phyloP scores from a whole-genome alignment of 2,329 filamentous ascomycete species.

The Penicillium sp. region DNA sequence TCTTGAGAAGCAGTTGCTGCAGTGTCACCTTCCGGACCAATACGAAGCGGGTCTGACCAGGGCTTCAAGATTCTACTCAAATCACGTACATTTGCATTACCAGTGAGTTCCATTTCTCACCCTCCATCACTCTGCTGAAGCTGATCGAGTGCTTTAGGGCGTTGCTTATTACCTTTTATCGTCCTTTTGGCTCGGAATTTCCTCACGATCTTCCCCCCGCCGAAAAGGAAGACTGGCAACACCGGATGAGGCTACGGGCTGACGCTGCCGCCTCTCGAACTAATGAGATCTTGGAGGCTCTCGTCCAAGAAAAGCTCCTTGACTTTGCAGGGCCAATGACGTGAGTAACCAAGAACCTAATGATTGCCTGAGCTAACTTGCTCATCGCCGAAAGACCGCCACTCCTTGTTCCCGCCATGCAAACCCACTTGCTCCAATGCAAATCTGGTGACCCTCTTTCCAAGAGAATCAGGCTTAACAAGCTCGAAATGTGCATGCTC shows the following conservation, averaged over 20 bases:
- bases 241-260: constrained; percentile 19
- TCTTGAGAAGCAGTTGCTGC: constrained; percentile 22
- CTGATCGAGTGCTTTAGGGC: constrained; percentile 18
- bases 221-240: constrained; percentile 21
- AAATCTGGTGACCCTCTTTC: constrained; percentile 23
- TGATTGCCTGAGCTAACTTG: not conserved
- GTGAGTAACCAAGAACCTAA: constrained; percentile 10
- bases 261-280: constrained; percentile 28
- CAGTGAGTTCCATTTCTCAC: constrained; percentile 17
- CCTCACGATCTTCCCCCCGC: constrained; percentile 13
- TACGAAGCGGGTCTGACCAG: constrained; percentile 10
- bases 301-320: constrained; percentile 25
- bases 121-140: not conserved
- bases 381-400: constrained; percentile 17
- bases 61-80: constrained; percentile 19
- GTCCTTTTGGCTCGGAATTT: constrained; percentile 21
- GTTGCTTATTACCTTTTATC: constrained; percentile 30
- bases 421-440: constrained; percentile 31
- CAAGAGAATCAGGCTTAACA: constrained; percentile 29
- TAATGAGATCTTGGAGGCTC: constrained; percentile 27
- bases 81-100: constrained; percentile 32
- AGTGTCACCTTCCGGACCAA: constrained; percentile 17
- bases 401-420: constrained; percentile 34
- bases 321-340: constrained; percentile 27
- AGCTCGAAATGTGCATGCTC: constrained; percentile 33